Evolutionary conservation across 1,284 basidiomycete species (phyloP).

Genomic region (Fistulina hepatica): DNA sequence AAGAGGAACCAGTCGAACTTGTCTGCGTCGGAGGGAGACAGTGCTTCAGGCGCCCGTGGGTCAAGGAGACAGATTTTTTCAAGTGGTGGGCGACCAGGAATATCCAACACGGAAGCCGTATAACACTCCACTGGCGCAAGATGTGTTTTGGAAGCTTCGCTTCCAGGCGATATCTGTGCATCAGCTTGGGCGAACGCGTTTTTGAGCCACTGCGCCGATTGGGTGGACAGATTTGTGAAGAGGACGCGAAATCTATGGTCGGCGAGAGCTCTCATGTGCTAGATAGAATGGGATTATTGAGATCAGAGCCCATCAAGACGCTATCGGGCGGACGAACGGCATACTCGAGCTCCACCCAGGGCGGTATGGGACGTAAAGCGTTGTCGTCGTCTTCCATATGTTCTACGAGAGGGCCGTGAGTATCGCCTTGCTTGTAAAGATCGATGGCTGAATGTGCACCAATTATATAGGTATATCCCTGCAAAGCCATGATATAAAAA

Average conservation of each 20-base stretch:
- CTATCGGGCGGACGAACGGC: slow-evolving; percentile 26
- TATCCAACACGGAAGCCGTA: slow-evolving; percentile 50
- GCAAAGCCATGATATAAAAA: too few relatives aligned
- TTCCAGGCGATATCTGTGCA: too few relatives aligned
- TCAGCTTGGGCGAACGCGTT: slow-evolving; percentile 34
- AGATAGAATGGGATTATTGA: slow-evolving; percentile 3
- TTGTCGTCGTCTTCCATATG: slow-evolving; percentile 94
- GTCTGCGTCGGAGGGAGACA: slow-evolving; percentile 68
- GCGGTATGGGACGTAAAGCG: slow-evolving; percentile 58
- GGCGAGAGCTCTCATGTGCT: slow-evolving; percentile 82
- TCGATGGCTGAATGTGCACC: too few relatives aligned
- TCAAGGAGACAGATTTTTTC: slow-evolving; percentile 79
- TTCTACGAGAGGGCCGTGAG: too few relatives aligned
- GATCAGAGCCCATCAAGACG: slow-evolving; percentile 1
- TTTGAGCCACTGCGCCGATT: slow-evolving; percentile 54
- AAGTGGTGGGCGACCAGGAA: slow-evolving; percentile 46
- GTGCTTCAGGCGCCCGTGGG: slow-evolving; percentile 62
- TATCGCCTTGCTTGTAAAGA: too few relatives aligned
- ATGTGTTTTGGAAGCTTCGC: too few relatives aligned
- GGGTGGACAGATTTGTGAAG: slow-evolving; percentile 75
- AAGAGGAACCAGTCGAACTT: slow-evolving; percentile 86
- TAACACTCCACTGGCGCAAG: too few relatives aligned
- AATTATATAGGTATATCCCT: too few relatives aligned
- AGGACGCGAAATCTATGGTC: slow-evolving; percentile 54
- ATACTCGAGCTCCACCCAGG: slow-evolving; percentile 86